Conservation (phyloP, 768 basidiomycete species). For the Amanita pallidorosea region DNA sequence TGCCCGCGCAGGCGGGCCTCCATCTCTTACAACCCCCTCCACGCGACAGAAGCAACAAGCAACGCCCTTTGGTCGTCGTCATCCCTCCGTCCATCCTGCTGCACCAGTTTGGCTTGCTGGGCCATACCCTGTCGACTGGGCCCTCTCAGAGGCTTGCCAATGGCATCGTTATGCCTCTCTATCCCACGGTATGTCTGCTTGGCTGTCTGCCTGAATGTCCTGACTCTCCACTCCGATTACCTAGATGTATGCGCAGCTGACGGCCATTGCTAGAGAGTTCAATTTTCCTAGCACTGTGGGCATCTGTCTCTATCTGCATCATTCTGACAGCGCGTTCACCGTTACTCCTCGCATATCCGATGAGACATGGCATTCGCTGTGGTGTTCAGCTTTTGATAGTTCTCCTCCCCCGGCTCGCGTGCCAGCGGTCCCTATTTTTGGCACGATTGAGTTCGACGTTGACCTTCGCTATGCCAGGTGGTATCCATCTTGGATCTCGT, state of each 20-base stretch:
- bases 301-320: conserved; percentile 69
- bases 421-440: conserved; percentile 60
- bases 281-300: conserved; percentile 70
- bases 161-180: conserved; percentile 66
- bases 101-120: conserved; percentile 47
- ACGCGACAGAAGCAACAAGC: conserved; percentile 30
- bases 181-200: conserved; percentile 45
- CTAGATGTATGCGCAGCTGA: conserved; percentile 68
- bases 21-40: conserved; percentile 46
- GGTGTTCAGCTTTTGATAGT: conserved; percentile 48
- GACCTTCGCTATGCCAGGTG: conserved; percentile 68
- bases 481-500: conserved; percentile 61
- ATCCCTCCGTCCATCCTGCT: conserved; percentile 51
- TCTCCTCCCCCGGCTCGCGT: conserved; percentile 20
- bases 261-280: conserved; percentile 73
- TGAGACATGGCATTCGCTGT: conserved; percentile 66
- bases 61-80: conserved; percentile 53
- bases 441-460: conserved; percentile 81
- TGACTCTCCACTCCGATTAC: background rate
- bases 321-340: conserved; percentile 41
- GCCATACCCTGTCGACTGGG: conserved; percentile 46
- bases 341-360: conserved; percentile 68
- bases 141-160: conserved; percentile 52
- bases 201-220: conserved; percentile 1
- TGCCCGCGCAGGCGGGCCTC: conserved; percentile 34